These are phyloP conservation scores for Tetraselmis striata DNA, from an alignment of 139 green algal genomes.

Conservation along the genomic window DNA sequence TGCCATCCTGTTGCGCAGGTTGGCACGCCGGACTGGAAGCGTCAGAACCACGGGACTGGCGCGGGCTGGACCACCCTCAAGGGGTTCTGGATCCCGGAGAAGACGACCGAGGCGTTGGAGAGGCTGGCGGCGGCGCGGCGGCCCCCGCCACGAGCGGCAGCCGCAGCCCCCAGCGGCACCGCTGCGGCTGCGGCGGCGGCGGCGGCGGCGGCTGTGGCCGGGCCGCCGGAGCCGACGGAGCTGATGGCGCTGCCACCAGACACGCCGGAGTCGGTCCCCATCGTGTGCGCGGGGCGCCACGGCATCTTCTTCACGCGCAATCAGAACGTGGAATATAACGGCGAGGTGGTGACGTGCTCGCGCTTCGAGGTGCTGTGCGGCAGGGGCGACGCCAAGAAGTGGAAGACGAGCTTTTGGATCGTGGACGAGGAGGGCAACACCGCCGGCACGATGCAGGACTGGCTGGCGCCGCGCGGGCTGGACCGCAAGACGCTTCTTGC, in stretches of 20 bases:
- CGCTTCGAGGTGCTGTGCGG: conserved; percentile 71
- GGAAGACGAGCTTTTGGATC: conserved; percentile 65
- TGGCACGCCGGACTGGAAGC: too few relatives aligned
- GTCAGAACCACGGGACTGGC: too few relatives aligned
- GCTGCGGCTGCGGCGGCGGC: background rate
- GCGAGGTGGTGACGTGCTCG: conserved; percentile 44
- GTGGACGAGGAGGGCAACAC: conserved; percentile 14
- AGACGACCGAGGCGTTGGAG: conserved; percentile 3
- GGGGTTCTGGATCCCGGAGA: conserved; percentile 50
- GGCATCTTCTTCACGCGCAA: conserved; percentile 47
- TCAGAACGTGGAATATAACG: conserved; percentile 53
- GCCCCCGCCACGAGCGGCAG: background rate
- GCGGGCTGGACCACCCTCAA: conserved; percentile 26
- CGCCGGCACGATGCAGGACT: conserved; percentile 31
- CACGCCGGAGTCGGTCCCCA: conserved; percentile 41
- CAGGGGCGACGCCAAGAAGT: conserved; percentile 80
- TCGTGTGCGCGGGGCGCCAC: conserved; percentile 52
- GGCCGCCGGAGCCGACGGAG: conserved; percentile 30
- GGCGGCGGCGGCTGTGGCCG: background rate
- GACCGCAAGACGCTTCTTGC: conserved; percentile 41
- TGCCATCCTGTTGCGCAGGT: too few relatives aligned
- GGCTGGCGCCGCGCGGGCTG: conserved; percentile 43
- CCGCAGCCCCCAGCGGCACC: background rate
- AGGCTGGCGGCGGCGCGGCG: background rate
- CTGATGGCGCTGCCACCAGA: conserved; percentile 57